phyloP scores from a whole-genome alignment of 805 yeast species.

The Candida peoriensis region DNA sequence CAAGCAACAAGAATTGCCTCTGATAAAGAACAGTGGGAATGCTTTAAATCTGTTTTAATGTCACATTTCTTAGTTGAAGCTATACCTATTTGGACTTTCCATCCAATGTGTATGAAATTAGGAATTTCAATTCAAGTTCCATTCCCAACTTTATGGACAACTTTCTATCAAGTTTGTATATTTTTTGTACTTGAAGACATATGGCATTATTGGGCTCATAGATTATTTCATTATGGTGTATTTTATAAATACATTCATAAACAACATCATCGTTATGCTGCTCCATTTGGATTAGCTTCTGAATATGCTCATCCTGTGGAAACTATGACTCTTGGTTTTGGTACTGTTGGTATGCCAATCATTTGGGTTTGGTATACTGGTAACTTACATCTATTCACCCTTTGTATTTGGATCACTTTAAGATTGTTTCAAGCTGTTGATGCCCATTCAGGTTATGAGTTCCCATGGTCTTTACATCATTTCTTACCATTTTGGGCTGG shows the following conservation, averaged over 20 bases:
- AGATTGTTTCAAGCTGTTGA: slow-evolving; percentile 94
- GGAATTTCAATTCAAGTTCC: slow-evolving; percentile 78
- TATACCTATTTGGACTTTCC: slow-evolving; percentile 93
- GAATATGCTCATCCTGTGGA: slow-evolving; percentile 98
- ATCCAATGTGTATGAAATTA: slow-evolving; percentile 75
- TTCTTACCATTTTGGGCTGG: slow-evolving; percentile 96
- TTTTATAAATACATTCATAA: slow-evolving; percentile 91
- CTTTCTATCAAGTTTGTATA: slow-evolving; percentile 60
- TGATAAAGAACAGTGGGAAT: slow-evolving; percentile 82
- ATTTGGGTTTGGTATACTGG: slow-evolving; percentile 71
- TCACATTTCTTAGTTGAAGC: slow-evolving; percentile 92
- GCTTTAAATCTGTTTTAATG: slow-evolving; percentile 73
- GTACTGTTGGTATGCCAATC: slow-evolving; percentile 93
- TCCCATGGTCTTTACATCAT: slow-evolving; percentile 92
- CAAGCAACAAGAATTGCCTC: slow-evolving; percentile 81
- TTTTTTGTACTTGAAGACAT: slow-evolving; percentile 85
- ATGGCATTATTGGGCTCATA: slow-evolving; percentile 96
- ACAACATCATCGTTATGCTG: slow-evolving; percentile 95
- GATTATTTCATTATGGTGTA: slow-evolving; percentile 78
- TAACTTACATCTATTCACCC: slow-evolving; percentile 78
- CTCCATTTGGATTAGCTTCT: slow-evolving; percentile 94
- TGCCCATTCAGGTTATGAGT: slow-evolving; percentile 95
- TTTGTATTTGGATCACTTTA: slow-evolving; percentile 77
- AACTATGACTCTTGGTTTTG: slow-evolving; percentile 83
- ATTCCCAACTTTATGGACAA: slow-evolving; percentile 61